Evolutionary conservation across 257 asterid species (phyloP), one percentile per base, ranked within the genome.

Genomic region (Solanum virginianum): DNA sequence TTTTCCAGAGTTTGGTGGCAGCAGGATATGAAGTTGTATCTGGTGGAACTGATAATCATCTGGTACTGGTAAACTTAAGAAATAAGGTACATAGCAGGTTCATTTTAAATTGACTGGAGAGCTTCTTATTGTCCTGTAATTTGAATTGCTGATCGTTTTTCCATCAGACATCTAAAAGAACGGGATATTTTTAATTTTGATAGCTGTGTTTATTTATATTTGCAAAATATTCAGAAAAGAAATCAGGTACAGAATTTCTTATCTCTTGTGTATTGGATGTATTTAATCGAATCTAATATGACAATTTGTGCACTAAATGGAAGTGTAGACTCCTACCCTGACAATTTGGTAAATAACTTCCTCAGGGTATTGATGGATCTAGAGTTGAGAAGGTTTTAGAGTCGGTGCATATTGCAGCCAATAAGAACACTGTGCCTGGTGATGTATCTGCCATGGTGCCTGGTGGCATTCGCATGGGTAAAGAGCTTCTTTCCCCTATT

Each of bases 371-470:
- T 84, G 99, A 96, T 93, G 98, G 99, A 45, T 96, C 99, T 43
- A 93, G 98, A 88, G 98, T 94, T 70, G 99, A 96, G 89, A 96
- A 96, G 86, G 98, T 96, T 81, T 80, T 96, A 90, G 98, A 96
- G 90, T 87, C 92, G 5, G 98, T 96, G 86, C 99, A 96, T 86
- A 96, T 96, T 87, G 99, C 99, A 11, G 98, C 98, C 87, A 96
- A 96, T 86, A 96, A 96, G 89, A 96, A 96, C 66, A 96, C 99
- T 6, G 98, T 96, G 86, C 99, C 99, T 3, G 99, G 99, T 71
- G 99, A 96, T 90, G 98, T 96, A 59, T 96, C 99, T 56, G 99
- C 99, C 87, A 94, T 96, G 98, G 99, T 96, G 10, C 98, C 99
- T 85, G 98, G 99, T 85, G 98, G 99, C 89, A 94, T 96, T 85